Evolutionary conservation across 305 asterid species (phyloP).

Genomic region (Solanum hybrid): DNA sequence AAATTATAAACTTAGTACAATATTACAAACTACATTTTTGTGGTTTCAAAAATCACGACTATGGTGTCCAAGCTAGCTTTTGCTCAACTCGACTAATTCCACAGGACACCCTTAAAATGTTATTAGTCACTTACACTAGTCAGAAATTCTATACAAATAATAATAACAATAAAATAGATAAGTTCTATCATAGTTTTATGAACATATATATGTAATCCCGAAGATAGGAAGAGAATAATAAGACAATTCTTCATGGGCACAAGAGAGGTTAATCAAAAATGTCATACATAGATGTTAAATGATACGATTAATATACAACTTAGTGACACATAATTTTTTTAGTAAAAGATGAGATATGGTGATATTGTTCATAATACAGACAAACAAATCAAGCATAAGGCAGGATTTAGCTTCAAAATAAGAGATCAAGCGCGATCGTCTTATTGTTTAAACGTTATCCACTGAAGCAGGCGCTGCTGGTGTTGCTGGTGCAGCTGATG

Average conservation of each 20-base stretch:
- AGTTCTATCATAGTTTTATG: background rate
- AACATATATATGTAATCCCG: background rate
- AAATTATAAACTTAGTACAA: background rate
- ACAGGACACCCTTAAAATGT: too few species aligned
- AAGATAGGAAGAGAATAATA: background rate
- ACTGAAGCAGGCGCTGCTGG: conserved; percentile 25
- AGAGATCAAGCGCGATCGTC: background rate
- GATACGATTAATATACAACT: background rate
- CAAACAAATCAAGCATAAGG: background rate
- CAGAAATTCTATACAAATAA: background rate
- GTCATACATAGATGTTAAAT: background rate
- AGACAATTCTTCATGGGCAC: background rate
- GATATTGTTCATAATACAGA: background rate
- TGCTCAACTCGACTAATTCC: too few species aligned
- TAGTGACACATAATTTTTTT: background rate
- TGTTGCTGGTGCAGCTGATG: conserved; percentile 50
- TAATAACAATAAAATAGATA: background rate
- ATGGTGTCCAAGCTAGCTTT: too few species aligned
- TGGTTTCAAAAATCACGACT: background rate
- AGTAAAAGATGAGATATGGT: background rate
- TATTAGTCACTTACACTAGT: background rate
- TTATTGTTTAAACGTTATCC: conserved; percentile 42
- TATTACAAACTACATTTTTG: background rate
- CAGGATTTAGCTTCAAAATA: background rate
- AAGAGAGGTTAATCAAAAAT: background rate